Percentiles rank a stretch among this genome's conserved stretches.
Conservation (phyloP, 345 rosid species). For the Populus nigra region DNA sequence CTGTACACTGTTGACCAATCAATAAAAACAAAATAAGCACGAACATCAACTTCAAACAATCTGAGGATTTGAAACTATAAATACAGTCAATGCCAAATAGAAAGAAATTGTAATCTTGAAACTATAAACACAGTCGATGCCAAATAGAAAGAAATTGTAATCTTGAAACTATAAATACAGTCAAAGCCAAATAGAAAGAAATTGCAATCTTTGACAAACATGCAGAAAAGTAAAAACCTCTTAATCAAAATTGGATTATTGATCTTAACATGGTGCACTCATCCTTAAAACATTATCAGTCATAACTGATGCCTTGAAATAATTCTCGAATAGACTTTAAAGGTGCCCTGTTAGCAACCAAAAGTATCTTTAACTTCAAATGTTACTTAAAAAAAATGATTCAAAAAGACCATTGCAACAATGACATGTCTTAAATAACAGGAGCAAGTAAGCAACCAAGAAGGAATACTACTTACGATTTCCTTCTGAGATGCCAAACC, state of each 20-base stretch:
- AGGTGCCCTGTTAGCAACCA: neutral
- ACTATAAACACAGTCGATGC: neutral
- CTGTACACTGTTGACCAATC: conserved; percentile 40
- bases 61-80: neutral
- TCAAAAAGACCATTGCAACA: neutral
- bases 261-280: too few species aligned
- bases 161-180: neutral
- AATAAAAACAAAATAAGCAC: conserved; percentile 9
- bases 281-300: neutral
- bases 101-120: neutral
- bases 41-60: neutral
- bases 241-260: neutral
- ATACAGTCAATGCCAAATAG: neutral
- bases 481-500: conserved; percentile 64
- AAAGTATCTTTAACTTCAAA: neutral
- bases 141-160: neutral
- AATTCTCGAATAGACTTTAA: neutral
- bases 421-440: neutral
- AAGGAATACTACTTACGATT: conserved; percentile 56
- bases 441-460: neutral
- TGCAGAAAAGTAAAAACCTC: neutral
- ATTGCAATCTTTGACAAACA: neutral
- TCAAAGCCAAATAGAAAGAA: neutral
- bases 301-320: neutral
- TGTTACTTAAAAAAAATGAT: neutral